Evolutionary conservation across 1,284 basidiomycete genomes (phyloP).

Genomic region (Rhizoctonia solani): DNA sequence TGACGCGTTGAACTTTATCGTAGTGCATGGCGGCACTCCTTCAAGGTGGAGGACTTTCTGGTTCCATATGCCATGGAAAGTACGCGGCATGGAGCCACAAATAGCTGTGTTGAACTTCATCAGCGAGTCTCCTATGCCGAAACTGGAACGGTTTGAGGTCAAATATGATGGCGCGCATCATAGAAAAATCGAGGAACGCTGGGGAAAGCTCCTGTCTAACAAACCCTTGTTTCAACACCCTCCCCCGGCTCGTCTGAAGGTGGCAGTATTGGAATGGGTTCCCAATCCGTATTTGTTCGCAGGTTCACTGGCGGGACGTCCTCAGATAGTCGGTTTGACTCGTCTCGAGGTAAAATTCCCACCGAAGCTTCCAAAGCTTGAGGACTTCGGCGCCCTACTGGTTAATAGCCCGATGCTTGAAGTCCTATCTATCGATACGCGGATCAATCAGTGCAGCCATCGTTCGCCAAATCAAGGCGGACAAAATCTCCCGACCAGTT

Average conservation of each 20-base stretch:
- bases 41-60: no score
- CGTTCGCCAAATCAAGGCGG: no score
- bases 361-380: background rate
- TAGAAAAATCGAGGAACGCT: background rate
- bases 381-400: background rate
- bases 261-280: background rate
- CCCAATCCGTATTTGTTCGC: slow-evolving; percentile 3
- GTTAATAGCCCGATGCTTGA: background rate
- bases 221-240: no score
- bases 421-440: background rate
- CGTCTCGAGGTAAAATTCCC: background rate
- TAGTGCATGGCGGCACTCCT: no score
- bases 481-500: no score
- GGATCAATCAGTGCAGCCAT: no score
- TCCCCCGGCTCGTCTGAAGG: background rate
- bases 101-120: no score
- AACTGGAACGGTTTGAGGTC: background rate
- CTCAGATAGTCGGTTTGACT: background rate
- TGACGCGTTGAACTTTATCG: no score
- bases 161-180: background rate
- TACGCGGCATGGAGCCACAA: no score
- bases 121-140: no score
- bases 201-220: no score
- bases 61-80: no score
- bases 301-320: background rate